Evolutionary conservation across 495 filamentous ascomycete species (phyloP), one percentile per base, ranked within the genome.

Genomic region (Penicillium canescens): DNA sequence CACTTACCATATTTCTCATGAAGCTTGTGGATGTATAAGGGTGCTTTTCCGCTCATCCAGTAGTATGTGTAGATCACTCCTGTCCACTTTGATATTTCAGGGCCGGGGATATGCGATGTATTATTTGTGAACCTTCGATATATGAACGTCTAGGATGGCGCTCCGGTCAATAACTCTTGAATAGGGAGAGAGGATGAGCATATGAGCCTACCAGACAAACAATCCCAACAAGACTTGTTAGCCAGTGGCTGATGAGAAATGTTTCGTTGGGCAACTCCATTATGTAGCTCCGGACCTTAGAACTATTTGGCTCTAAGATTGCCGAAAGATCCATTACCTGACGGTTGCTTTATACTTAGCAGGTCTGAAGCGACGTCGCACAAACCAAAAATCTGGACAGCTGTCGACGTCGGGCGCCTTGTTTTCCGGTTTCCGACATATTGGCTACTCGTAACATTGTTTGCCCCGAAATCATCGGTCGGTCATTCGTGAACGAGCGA

Each of bases 1-100:
- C 3, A 40, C 42, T 46, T 47, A 73, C 76, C 76, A 53, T 78
- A 78, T 67, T 69, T 55, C 42, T 70, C 43, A 50, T 80, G 77
- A 4, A 80, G 62, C 0, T 20, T 4, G n/a, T 79, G 73, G 26
- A 79, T 59, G 48, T 74, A 79, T 41, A 45, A 40, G 5, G 72
- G 64, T 12, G 55, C 50, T 9, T 50, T 45, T 4, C 74, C 75
- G 2, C 4, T 60, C 10, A 78, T 34, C 46, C 48, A 62, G 21
- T 76, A 58, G 52, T 70, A 76, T 12, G 55, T 61, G 11, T 67
- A 40, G 1, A 71, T 42, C 7, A 61, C 6, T 6, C 56, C 54
- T 9, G 77, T 78, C 59, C 62, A 78, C 46, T 66, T 68, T 0
- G 75, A 63, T 21, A 63, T 56, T 16, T 57, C 49, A 4, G 67